Percentiles rank a stretch among this genome's conserved stretches.
Evolutionary conservation across 306 rosid genomes (phyloP).

Genomic region (Rosa rugosa): DNA sequence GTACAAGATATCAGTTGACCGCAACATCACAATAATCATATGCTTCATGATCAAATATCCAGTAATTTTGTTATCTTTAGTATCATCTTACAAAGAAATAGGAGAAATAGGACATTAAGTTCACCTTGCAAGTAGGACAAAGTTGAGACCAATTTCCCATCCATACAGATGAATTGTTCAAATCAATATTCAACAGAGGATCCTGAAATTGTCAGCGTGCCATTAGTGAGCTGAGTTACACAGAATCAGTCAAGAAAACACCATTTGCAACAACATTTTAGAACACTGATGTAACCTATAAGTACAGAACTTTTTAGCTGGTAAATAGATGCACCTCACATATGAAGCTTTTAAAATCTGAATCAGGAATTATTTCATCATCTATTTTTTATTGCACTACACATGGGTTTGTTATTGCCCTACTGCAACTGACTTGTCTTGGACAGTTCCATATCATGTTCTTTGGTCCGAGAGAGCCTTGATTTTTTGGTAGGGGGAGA

Average conservation of each 20-base stretch:
- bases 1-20: conserved; percentile 9
- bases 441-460: not conserved
- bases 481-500: not conserved
- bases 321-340: not conserved
- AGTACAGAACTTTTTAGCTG: conserved; percentile 1
- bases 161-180: conserved; percentile 75
- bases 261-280: not conserved
- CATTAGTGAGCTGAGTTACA: conserved; percentile 16
- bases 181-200: conserved; percentile 73
- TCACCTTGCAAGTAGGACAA: conserved; percentile 98
- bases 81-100: not conserved
- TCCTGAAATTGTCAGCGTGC: conserved; percentile 56
- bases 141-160: conserved; percentile 97
- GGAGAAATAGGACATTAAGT: conserved; percentile 21
- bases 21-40: conserved; percentile 10
- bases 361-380: not conserved
- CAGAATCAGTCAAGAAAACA: not conserved
- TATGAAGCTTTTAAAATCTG: not conserved
- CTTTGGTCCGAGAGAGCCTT: not conserved
- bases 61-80: not conserved
- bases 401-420: not conserved
- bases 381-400: not conserved
- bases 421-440: not conserved
- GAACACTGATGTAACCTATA: not conserved
- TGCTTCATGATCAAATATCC: not conserved